These are phyloP conservation scores for Starmerella vaccinii DNA, from an alignment of 805 yeast genomes.

Conservation along the genomic window DNA sequence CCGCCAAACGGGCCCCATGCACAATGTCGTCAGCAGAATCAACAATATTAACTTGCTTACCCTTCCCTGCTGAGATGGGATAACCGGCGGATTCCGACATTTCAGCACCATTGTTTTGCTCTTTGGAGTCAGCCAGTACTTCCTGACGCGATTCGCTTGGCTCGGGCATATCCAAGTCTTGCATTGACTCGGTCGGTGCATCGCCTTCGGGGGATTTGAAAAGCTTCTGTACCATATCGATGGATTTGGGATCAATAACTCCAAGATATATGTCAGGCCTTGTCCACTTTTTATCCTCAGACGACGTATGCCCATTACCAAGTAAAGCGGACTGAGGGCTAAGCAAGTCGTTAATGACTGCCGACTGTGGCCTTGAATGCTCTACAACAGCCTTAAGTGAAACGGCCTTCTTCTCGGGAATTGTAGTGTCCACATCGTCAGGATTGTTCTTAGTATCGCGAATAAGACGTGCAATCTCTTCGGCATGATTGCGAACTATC, in stretches of 20 bases:
- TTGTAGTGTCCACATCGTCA: slow-evolving; percentile 11
- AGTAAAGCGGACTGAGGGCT: background rate
- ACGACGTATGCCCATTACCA: background rate
- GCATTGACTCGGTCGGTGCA: background rate
- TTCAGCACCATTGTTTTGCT: background rate
- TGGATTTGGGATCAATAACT: background rate
- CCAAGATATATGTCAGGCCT: slow-evolving; percentile 1
- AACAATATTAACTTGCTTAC: slow-evolving; percentile 20
- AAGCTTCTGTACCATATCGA: background rate
- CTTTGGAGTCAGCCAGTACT: background rate
- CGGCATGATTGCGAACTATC: slow-evolving; percentile 47
- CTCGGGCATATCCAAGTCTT: background rate
- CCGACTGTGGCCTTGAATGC: background rate
- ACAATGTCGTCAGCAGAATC: slow-evolving; percentile 18
- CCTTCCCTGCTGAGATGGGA: background rate
- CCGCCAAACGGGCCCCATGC: slow-evolving; percentile 4
- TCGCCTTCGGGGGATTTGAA: background rate
- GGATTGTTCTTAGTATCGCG: slow-evolving; percentile 24
- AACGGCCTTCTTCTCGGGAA: slow-evolving; percentile 6
- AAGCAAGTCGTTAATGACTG: background rate
- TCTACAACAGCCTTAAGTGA: background rate
- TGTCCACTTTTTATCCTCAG: background rate
- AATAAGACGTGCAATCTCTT: slow-evolving; percentile 50
- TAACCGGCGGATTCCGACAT: background rate
- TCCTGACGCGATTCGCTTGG: background rate